Evolutionary conservation across 164 flowering plant genomes (phyloP).

Genomic region (Magnolia sinica): DNA sequence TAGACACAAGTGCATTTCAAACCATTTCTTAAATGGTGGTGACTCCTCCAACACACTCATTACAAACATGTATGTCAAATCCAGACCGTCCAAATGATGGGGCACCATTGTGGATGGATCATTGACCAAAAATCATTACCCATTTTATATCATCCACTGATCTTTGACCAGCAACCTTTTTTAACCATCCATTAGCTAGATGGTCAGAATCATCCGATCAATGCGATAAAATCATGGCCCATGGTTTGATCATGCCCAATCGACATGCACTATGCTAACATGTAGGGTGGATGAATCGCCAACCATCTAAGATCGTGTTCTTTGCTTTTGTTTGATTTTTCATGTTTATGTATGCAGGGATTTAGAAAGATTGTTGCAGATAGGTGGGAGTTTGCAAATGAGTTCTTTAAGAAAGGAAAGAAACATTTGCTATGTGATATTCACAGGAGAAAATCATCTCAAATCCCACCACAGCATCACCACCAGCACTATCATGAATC

Average conservation of each 20-base stretch:
- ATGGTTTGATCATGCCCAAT: no score
- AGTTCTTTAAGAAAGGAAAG: conserved; percentile 45
- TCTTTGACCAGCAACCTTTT: no score
- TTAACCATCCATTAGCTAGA: no score
- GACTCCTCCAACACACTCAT: not conserved
- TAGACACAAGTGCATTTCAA: not conserved
- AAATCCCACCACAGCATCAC: conserved; percentile 26
- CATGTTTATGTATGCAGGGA: conserved; percentile 31
- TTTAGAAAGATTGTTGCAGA: conserved; percentile 55
- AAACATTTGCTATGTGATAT: conserved; percentile 48
- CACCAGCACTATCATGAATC: conserved; percentile 17
- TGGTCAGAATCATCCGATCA: no score
- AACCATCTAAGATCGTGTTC: no score
- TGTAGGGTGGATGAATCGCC: no score
- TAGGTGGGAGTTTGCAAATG: conserved; percentile 67
- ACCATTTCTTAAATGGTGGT: not conserved
- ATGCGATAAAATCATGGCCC: no score
- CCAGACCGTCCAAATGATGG: not conserved
- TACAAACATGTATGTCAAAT: not conserved
- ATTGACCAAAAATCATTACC: no score
- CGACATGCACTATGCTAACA: no score
- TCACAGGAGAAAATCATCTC: conserved; percentile 47
- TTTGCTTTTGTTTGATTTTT: not conserved
- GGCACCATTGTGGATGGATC: no score
- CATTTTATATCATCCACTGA: no score